These are phyloP conservation scores for Ophiostoma triangulosporum DNA, from an alignment of 2,329 filamentous ascomycete species.

Conservation along the genomic window DNA sequence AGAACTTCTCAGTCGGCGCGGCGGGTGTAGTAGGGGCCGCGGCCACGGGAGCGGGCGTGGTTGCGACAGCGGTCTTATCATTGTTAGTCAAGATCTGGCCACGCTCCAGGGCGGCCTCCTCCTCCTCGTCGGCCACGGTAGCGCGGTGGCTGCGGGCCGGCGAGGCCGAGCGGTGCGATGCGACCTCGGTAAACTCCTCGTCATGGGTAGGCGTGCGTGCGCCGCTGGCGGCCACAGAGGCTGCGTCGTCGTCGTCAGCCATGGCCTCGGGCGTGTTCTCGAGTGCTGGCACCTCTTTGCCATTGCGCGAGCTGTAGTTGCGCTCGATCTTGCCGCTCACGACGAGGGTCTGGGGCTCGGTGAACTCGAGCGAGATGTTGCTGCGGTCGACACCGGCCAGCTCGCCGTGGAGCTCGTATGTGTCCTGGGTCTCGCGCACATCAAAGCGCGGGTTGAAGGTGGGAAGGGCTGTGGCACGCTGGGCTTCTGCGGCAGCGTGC, in stretches of 20 bases:
- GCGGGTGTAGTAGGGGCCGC: slow-evolving; percentile 5
- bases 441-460: slow-evolving; percentile 66
- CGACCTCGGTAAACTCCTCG: slow-evolving; percentile 26
- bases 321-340: no score
- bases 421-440: slow-evolving; percentile 52
- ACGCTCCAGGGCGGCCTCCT: slow-evolving; percentile 17
- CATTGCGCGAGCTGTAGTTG: no score
- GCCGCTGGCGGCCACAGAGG: neutral
- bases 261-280: slow-evolving; percentile 1
- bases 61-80: neutral
- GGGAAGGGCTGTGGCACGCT: slow-evolving; percentile 20
- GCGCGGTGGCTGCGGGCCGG: slow-evolving; percentile 34
- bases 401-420: slow-evolving; percentile 69
- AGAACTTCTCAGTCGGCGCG: slow-evolving; percentile 34
- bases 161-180: slow-evolving; percentile 13
- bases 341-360: no score
- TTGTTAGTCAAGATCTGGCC: slow-evolving; percentile 15
- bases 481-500: no score
- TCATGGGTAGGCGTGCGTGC: slow-evolving; percentile 13
- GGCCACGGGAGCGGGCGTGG: slow-evolving; percentile 9
- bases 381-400: slow-evolving; percentile 63
- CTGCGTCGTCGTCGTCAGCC: neutral
- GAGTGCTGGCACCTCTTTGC: neutral
- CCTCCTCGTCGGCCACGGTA: slow-evolving; percentile 50
- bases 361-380: slow-evolving; percentile 65